Evolutionary conservation across 805 yeast species (phyloP), one percentile per base, ranked within the genome.

Genomic region (Osmozyma mogii): DNA sequence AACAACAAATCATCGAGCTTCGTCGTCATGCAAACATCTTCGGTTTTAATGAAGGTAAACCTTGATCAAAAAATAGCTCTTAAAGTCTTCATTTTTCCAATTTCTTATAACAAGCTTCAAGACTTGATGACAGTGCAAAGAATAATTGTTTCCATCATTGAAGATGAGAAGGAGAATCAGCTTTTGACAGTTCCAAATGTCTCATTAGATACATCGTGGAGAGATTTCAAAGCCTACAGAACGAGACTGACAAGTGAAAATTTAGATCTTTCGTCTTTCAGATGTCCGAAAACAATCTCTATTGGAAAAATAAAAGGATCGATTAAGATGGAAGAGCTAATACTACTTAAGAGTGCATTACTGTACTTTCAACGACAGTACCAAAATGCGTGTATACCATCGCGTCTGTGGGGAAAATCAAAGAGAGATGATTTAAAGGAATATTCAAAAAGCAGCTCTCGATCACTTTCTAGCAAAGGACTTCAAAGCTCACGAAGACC

Each of bases 11-110:
- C n/a, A n/a, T n/a, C n/a, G n/a, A n/a, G n/a, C n/a, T n/a, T n/a
- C 21, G 31, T 65, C 12, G 43, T 54, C 13, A 38, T 65, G 4
- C 72, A 66, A 37, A 65, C 68, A 0, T 55, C 72, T 0, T 47
- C 61, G 2, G 45, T 66, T 5, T 43, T 42, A 3, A 21, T 63
- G 3, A 43, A 38, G 9, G 14, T 58, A 5, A 32, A 31, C 3
- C 24, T 65, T 3, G 34, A 47, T 4, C 37, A 43, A 1, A 26
- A 27, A 1, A 30, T 40, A 0, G 20, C 16, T 1, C 16, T 70
- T 4, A 49, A 42, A 16, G 18, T 49, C 0, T 48, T 55, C 2
- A 30, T 70, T 0, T 52, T 62, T 8, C 79, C 81, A 1, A 37
- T 73, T 1, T 58, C 70, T 0, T 68, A 46, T 36, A 63, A 61